phyloP scores from a whole-genome alignment of 2,329 filamentous ascomycete genomes.

The Pseudogymnoascus verrucosus region DNA sequence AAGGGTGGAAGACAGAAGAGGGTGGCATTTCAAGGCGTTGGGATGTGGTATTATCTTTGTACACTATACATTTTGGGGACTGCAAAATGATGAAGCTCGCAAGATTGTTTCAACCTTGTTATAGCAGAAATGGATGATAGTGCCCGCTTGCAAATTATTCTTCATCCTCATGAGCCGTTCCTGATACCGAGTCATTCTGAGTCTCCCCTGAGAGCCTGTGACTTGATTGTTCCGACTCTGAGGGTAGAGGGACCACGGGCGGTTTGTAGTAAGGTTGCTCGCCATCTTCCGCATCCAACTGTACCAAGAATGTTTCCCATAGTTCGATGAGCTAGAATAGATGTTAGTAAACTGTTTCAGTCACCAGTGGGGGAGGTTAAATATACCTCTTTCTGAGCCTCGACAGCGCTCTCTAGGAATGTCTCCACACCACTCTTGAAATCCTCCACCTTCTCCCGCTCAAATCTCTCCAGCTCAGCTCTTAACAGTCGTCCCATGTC shows the following conservation, averaged over 20 bases:
- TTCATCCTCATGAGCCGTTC: slow-evolving; percentile 19
- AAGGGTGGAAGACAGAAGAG: slow-evolving; percentile 11
- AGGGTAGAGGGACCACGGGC: slow-evolving; percentile 45
- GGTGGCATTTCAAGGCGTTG: slow-evolving; percentile 6
- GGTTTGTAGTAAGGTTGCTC: slow-evolving; percentile 59
- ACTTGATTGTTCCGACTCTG: slow-evolving; percentile 50
- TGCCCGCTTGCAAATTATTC: slow-evolving; percentile 7
- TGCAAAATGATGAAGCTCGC: slow-evolving; percentile 8
- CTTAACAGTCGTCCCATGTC: slow-evolving; percentile 96
- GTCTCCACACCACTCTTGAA: slow-evolving; percentile 98
- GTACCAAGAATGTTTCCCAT: slow-evolving; percentile 97
- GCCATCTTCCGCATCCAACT: slow-evolving; percentile 89
- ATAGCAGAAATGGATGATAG: slow-evolving; percentile 4
- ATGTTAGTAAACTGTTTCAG: slow-evolving; percentile 13
- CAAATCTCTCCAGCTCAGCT: slow-evolving; percentile 83
- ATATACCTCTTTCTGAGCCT: slow-evolving; percentile 94
- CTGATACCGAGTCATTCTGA: slow-evolving; percentile 16
- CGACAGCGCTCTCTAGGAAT: slow-evolving; percentile 91
- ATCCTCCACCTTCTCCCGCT: slow-evolving; percentile 95
- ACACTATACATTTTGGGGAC: slow-evolving; percentile 5
- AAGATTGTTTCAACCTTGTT: slow-evolving; percentile 11
- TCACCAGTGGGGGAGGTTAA: neutral
- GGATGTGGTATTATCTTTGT: slow-evolving; percentile 8
- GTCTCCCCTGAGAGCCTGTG: slow-evolving; percentile 34
- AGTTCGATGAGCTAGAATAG: slow-evolving; percentile 60